Conservation (phyloP, 805 yeast species). For the Metschnikowia dekortorum region DNA sequence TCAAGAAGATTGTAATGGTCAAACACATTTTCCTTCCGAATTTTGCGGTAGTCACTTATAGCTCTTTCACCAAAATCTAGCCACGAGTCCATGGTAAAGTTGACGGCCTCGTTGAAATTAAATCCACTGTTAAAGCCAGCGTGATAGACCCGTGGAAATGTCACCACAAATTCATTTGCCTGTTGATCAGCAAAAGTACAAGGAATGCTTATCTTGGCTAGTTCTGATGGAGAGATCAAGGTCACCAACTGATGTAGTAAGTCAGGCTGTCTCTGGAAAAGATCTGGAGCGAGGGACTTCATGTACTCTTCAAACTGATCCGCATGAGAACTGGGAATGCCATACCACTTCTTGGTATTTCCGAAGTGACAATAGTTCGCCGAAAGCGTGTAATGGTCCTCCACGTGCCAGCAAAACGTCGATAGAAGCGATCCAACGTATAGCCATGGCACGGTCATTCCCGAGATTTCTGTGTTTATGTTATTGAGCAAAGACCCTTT, state of each 20-base stretch:
- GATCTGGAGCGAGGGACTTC: slow-evolving; percentile 67
- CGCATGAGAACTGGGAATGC: slow-evolving; percentile 69
- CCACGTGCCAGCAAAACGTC: slow-evolving; percentile 96
- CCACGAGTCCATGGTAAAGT: slow-evolving; percentile 70
- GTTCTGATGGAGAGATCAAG: slow-evolving; percentile 63
- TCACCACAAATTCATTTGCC: slow-evolving; percentile 52
- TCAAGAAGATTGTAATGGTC: slow-evolving; percentile 50
- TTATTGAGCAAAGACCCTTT: slow-evolving; percentile 65
- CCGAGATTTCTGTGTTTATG: slow-evolving; percentile 67
- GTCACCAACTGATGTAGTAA: slow-evolving; percentile 82
- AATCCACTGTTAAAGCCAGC: slow-evolving; percentile 45
- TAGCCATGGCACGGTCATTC: slow-evolving; percentile 95
- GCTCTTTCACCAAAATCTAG: slow-evolving; percentile 53
- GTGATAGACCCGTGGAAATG: slow-evolving; percentile 42
- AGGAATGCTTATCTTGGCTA: slow-evolving; percentile 41
- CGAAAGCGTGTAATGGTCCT: slow-evolving; percentile 87
- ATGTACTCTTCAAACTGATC: slow-evolving; percentile 62
- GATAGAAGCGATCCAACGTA: slow-evolving; percentile 86
- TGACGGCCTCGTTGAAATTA: slow-evolving; percentile 45
- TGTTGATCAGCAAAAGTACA: slow-evolving; percentile 60
- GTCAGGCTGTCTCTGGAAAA: slow-evolving; percentile 81
- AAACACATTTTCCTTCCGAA: slow-evolving; percentile 44
- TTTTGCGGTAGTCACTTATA: slow-evolving; percentile 22
- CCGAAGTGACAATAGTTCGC: slow-evolving; percentile 93
- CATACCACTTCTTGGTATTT: slow-evolving; percentile 89